These are phyloP conservation scores for Ganoderma resinaceum DNA, from an alignment of 1,284 basidiomycete species.

Conservation along the genomic window DNA sequence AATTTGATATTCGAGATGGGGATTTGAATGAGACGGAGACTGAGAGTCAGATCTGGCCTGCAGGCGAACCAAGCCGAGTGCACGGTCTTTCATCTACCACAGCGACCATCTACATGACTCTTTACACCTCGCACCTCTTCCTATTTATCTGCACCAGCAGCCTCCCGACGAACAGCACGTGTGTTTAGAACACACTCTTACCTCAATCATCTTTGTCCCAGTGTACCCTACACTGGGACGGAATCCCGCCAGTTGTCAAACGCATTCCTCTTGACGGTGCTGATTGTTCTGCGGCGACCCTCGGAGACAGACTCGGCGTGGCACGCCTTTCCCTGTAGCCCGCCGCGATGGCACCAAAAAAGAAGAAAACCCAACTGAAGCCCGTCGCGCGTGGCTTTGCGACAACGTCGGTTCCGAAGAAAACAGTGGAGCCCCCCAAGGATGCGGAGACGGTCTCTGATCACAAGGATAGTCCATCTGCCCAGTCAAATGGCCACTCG, in stretches of 20 bases:
- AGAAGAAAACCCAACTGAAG: conserved; percentile 86
- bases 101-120: conserved; percentile 29
- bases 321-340: conserved; percentile 20
- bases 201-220: not conserved
- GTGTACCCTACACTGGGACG: not conserved
- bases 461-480: conserved; percentile 16
- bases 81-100: conserved; percentile 15
- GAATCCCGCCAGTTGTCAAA: not conserved
- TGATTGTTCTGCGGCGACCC: conserved; percentile 1
- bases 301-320: conserved; percentile 9
- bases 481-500: conserved; percentile 8
- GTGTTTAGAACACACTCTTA: conserved; percentile 14
- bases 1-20: too few species aligned
- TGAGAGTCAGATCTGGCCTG: conserved; percentile 1
- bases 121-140: conserved; percentile 9
- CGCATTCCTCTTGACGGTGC: not conserved
- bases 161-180: conserved; percentile 16
- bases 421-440: conserved; percentile 51
- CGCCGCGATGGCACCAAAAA: conserved; percentile 73
- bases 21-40: not conserved
- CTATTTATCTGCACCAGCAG: conserved; percentile 29
- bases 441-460: conserved; percentile 26
- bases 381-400: conserved; percentile 82
- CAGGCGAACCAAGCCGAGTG: not conserved
- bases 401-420: conserved; percentile 90